Evolutionary conservation across 1,284 basidiomycete genomes (phyloP), one percentile per base, ranked within the genome.

Genomic region (Ustilago lituana): DNA sequence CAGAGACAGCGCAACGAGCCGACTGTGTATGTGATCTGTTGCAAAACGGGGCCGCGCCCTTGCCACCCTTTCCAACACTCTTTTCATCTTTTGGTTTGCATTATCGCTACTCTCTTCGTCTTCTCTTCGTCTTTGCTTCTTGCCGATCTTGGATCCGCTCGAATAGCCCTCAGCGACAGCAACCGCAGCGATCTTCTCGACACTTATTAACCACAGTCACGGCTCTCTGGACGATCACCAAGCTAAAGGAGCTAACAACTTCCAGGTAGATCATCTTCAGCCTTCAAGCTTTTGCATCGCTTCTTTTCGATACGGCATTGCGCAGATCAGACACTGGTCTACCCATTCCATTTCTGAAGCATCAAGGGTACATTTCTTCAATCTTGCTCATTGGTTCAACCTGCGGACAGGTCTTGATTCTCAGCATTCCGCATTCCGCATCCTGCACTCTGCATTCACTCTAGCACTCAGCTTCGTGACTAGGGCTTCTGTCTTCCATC

Each of bases 391-490:
- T n/a, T n/a, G n/a, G n/a, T n/a, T n/a, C n/a, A n/a, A n/a, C n/a
- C n/a, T n/a, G n/a, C n/a, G n/a, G n/a, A n/a, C n/a, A n/a, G n/a
- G n/a, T n/a, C n/a, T n/a, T n/a, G n/a, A n/a, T n/a, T 36, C 33
- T 17, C 9, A 36, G 11, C n/a, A 36, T n/a, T n/a, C n/a, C n/a
- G n/a, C n/a, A n/a, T n/a, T n/a, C 20, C 40, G 12, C 17, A 32
- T 22, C 36, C 54, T 32, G 54, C 47, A 31, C 20, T 31, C 39
- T 46, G 45, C 56, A 51, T 59, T 41, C 15, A 37, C 15, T 32
- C 20, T 49, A 39, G 47, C 40, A 19, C 56, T 17, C 24, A 26
- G n/a, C n/a, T 29, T 38, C 14, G 23, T 45, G 45, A 27, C 45
- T 37, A 47, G 44, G 24, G 5, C 41, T 36, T 26, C 24, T 27